Evolutionary conservation across 2,329 filamentous ascomycete species (phyloP).

Genomic region (Colletotrichum scovillei): DNA sequence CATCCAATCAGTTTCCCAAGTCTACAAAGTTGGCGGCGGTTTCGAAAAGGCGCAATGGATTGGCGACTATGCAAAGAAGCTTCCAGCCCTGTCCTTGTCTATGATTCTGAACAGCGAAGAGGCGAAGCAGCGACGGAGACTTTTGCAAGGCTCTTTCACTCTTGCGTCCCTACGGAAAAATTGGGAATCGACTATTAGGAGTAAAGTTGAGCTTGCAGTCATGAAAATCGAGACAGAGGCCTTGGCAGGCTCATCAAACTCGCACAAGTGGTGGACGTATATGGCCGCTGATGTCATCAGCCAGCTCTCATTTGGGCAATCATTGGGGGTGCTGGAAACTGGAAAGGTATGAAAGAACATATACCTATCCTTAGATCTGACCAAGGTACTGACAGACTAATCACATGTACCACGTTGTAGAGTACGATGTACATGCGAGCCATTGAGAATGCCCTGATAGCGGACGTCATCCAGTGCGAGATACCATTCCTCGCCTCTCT

Average conservation of each 20-base stretch:
- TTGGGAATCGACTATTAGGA: constrained; percentile 47
- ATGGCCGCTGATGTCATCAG: constrained; percentile 66
- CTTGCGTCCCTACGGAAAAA: constrained; percentile 46
- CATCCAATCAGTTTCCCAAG: not conserved
- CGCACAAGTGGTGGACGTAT: constrained; percentile 65
- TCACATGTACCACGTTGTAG: constrained; percentile 43
- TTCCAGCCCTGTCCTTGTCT: not conserved
- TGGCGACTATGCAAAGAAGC: not conserved
- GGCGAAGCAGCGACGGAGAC: constrained; percentile 42
- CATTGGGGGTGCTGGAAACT: constrained; percentile 61
- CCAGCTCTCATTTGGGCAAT: constrained; percentile 64
- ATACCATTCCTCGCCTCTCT: not conserved
- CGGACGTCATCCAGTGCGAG: constrained; percentile 3
- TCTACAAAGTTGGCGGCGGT: not conserved
- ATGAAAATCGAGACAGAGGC: constrained; percentile 57
- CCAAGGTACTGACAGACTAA: not conserved
- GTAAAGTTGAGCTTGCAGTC: constrained; percentile 50
- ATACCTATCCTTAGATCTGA: not conserved
- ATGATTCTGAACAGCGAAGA: not conserved
- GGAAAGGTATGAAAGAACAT: constrained; percentile 51
- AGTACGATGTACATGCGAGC: constrained; percentile 8
- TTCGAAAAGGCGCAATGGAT: not conserved
- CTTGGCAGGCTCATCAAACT: constrained; percentile 50
- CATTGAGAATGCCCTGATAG: constrained; percentile 1
- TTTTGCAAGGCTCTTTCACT: constrained; percentile 54